Conservation (phyloP, 2,329 filamentous ascomycete genomes). For the Samsoniella hepiali region DNA sequence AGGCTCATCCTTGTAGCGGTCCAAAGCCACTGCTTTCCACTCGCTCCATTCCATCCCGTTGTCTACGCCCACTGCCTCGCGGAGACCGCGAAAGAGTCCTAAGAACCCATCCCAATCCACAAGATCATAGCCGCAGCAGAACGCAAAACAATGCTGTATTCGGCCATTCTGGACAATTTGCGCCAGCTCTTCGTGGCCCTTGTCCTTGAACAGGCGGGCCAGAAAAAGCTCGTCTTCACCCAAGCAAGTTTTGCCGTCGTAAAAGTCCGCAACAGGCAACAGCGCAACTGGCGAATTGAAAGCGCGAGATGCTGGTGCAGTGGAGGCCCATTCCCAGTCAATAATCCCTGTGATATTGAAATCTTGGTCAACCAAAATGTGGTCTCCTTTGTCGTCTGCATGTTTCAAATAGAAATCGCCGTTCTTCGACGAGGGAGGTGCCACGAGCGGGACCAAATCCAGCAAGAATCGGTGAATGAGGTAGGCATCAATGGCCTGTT, state of each 20-base stretch:
- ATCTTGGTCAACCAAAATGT: constrained; percentile 11
- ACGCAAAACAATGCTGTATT: constrained; percentile 37
- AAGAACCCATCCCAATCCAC: constrained; percentile 42
- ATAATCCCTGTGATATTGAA: constrained; percentile 11
- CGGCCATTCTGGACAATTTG: constrained; percentile 35
- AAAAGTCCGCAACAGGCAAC: constrained; percentile 41
- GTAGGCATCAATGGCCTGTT: constrained; percentile 34
- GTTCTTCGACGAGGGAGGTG: constrained; percentile 23
- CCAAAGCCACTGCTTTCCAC: constrained; percentile 36
- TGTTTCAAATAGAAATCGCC: constrained; percentile 45
- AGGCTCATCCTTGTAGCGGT: constrained; percentile 32
- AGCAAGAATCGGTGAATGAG: constrained; percentile 42
- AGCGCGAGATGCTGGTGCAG: constrained; percentile 5
- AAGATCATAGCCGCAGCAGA: constrained; percentile 43
- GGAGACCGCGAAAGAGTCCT: constrained; percentile 39
- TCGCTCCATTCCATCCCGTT: constrained; percentile 35
- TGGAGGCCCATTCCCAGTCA: constrained; percentile 13
- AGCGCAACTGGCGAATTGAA: constrained; percentile 23
- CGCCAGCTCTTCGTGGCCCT: constrained; percentile 36
- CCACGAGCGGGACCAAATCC: constrained; percentile 30
- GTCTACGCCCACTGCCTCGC: constrained; percentile 33
- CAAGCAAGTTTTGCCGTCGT: constrained; percentile 34
- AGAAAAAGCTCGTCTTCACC: constrained; percentile 37
- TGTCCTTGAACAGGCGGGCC: constrained; percentile 30
- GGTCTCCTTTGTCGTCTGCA: constrained; percentile 29